Conservation (phyloP, 2,329 filamentous ascomycete species). For the Dichotomopilus funicola region DNA sequence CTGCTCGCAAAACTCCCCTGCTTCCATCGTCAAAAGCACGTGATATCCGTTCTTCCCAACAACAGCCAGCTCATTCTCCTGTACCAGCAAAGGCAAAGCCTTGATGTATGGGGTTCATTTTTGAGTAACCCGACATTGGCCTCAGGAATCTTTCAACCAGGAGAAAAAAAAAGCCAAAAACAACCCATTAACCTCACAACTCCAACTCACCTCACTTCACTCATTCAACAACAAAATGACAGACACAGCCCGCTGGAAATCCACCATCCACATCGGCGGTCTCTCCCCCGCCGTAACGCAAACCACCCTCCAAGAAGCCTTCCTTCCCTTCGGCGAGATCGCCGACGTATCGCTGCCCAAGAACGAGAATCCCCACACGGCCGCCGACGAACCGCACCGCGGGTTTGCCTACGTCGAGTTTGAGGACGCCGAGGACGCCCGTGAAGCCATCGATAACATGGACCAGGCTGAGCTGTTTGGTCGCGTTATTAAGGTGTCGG, state of each 20-base stretch:
- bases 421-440: conserved; percentile 76
- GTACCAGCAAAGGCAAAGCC: background rate
- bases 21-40: too few relatives aligned
- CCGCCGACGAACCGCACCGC: conserved; percentile 62
- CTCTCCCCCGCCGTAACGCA: conserved; percentile 72
- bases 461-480: conserved; percentile 94
- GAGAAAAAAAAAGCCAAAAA: too few relatives aligned
- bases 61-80: background rate
- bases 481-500: conserved; percentile 81
- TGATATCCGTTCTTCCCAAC: background rate
- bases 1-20: too few relatives aligned
- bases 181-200: too few relatives aligned
- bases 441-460: conserved; percentile 98
- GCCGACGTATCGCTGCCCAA: conserved; percentile 86
- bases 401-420: conserved; percentile 98
- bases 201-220: background rate
- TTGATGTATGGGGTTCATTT: too few relatives aligned
- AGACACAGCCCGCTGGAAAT: conserved; percentile 76
- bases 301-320: conserved; percentile 76
- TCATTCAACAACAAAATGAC: conserved; percentile 52
- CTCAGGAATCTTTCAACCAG: too few relatives aligned
- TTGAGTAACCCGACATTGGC: too few relatives aligned
- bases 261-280: conserved; percentile 87
- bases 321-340: conserved; percentile 95
- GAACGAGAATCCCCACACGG: conserved; percentile 71